Evolutionary conservation across 345 rosid species (phyloP), one percentile per base, ranked within the genome.

Genomic region (Salix brachista): DNA sequence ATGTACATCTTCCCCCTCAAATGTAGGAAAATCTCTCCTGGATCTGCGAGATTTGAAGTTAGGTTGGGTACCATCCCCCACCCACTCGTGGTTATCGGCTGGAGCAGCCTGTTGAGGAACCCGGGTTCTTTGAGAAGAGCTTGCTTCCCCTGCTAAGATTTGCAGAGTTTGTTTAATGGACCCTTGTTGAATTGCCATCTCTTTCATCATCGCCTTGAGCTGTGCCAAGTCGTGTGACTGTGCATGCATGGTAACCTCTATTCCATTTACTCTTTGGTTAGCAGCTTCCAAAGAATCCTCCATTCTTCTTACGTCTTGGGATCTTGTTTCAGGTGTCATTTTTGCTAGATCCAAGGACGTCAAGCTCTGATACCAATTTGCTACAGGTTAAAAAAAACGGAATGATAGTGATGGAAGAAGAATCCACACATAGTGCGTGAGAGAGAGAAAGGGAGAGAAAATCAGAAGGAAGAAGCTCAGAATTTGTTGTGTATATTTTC

Each of bases 51-150:
- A 13, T 0, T 0, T 17, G 0, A 1, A 48, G 18, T 19, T 4
- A 17, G 18, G 5, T 17, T 46, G 2, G 1, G 0, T 0, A 1
- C 54, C 54, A 1, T 48, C 21, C 0, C 54, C 4, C 0, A 5
- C 0, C 21, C 8, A 48, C 0, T 48, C 21, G 0, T 4, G 6
- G 54, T 17, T 48, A 2, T 4, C 5, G 21, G 54, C 2, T 0
- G 54, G 6, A 3, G 54, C 1, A 48, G 0, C 21, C 0, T 14
- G 7, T 1, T 17, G 8, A 2, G 21, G 0, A 0, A 5, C 3
- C 0, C 2, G 6, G 1, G 1, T 6, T 0, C 16, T 1, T 0
- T 48, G 2, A 1, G 21, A 48, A 0, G 21, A 48, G 0, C 21
- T 48, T 17, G 8, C 6, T 0, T 17, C 21, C 0, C 8, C 8